Evolutionary conservation across 2,329 filamentous ascomycete species (phyloP).

Genomic region (Xylariaceae sp.): DNA sequence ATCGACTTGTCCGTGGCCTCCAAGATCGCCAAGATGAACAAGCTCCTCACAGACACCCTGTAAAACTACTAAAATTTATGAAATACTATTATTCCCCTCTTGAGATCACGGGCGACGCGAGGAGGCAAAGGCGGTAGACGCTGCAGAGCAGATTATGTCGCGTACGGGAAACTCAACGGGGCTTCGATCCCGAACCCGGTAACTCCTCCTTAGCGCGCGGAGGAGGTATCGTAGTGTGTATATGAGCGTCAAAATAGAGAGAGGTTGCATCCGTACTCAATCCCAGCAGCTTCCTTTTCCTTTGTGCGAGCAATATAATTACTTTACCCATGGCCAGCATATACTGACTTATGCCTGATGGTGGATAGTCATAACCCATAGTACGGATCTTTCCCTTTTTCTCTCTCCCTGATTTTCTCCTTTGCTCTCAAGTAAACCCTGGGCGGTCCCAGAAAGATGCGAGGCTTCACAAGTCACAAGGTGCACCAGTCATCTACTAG

Average conservation of each 20-base stretch:
- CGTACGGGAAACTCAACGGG: conserved; percentile 5
- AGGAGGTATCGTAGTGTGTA: conserved; percentile 30
- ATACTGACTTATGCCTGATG: not conserved
- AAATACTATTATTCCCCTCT: conserved; percentile 22
- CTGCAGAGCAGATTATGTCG: conserved; percentile 23
- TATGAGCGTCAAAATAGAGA: conserved; percentile 35
- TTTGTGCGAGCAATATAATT: conserved; percentile 24
- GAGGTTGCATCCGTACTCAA: conserved; percentile 28
- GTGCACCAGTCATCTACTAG: no score
- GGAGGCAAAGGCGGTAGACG: conserved; percentile 15
- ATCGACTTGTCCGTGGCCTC: conserved; percentile 94
- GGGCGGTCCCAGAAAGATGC: not conserved
- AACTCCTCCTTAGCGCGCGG: conserved; percentile 13
- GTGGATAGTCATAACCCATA: not conserved
- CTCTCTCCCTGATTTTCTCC: no score
- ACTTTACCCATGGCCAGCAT: conserved; percentile 6
- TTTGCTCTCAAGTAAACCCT: not conserved
- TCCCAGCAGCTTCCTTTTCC: conserved; percentile 18
- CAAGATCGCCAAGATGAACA: conserved; percentile 98
- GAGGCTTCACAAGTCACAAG: no score
- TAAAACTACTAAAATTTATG: conserved; percentile 54
- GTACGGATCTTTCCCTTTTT: not conserved
- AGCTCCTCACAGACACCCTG: conserved; percentile 92
- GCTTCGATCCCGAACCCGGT: conserved; percentile 11
- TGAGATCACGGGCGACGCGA: conserved; percentile 20